Conservation (phyloP, 2,329 filamentous ascomycete genomes). For the Lasiodiplodia gonubiensis region DNA sequence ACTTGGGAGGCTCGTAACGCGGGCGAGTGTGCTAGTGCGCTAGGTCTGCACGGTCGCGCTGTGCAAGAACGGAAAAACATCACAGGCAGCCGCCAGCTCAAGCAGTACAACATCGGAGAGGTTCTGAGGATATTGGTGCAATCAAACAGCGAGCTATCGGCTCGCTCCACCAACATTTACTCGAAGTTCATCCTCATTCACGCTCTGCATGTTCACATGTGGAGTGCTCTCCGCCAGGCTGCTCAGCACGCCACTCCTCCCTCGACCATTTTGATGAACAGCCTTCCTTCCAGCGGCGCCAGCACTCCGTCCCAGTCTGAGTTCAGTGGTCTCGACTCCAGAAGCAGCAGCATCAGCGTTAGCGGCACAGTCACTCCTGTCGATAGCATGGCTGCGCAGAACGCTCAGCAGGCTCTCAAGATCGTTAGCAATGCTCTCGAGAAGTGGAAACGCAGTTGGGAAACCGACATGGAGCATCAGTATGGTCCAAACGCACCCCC, state of each 20-base stretch:
- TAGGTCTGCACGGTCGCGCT: conserved; percentile 66
- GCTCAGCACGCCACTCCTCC: conserved; percentile 34
- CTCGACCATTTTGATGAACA: conserved; percentile 25
- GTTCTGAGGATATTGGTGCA: conserved; percentile 68
- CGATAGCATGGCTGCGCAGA: conserved; percentile 51
- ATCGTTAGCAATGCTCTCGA: conserved; percentile 62
- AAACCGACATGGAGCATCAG: conserved; percentile 70
- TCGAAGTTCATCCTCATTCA: conserved; percentile 78
- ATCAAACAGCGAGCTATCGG: conserved; percentile 63
- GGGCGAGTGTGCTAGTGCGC: conserved; percentile 66
- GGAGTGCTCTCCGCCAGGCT: conserved; percentile 55
- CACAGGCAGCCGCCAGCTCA: conserved; percentile 66
- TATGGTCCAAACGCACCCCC: conserved; percentile 54
- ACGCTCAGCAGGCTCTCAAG: conserved; percentile 55
- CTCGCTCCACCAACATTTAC: conserved; percentile 71
- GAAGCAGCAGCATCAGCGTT: conserved; percentile 36
- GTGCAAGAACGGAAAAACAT: conserved; percentile 63
- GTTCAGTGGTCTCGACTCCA: conserved; percentile 57
- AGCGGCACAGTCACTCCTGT: conserved; percentile 53
- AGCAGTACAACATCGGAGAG: conserved; percentile 68
- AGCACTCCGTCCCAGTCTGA: conserved; percentile 65
- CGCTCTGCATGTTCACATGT: conserved; percentile 68
- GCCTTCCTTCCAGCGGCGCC: conserved; percentile 50
- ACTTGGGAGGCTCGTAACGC: conserved; percentile 71
- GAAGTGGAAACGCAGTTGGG: conserved; percentile 76